Base-by-base conservation (phyloP, 2,329 filamentous ascomycete genomes). In the Calonectria naviculata region DNA sequence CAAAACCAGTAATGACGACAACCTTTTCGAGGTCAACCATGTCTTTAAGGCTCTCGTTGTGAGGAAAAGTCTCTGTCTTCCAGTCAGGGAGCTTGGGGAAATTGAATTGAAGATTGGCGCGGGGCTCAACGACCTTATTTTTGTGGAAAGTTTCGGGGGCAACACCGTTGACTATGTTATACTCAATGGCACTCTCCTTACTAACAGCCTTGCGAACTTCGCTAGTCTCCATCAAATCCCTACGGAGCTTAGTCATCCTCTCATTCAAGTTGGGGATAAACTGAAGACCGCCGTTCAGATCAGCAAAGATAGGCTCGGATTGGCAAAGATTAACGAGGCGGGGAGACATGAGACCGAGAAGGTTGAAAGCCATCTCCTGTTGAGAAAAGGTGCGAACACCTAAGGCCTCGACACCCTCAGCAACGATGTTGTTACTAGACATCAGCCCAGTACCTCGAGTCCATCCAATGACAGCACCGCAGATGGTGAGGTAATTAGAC, bases 321-420 rank as follows among this genome's bases (percentile, higher is more conserved):
- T n/a, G n/a, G n/a, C n/a, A n/a, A n/a, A n/a, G n/a, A n/a, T n/a
- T n/a, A n/a, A n/a, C n/a, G n/a, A n/a, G n/a, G n/a, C n/a, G n/a
- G n/a, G n/a, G n/a, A n/a, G n/a, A n/a, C n/a, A n/a, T n/a, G n/a
- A n/a, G n/a, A n/a, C n/a, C n/a, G n/a, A n/a, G n/a, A n/a, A n/a
- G n/a, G n/a, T n/a, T n/a, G n/a, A n/a, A n/a, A n/a, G 97, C 97
- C 97, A 99, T 99, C 85, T 99, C 97, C 98, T 97, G 13, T 96
- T 98, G 88, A 99, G n/a, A n/a, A n/a, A n/a, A 99, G 5, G 97
- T 99, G 78, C 97, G 95, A 24, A 98, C 97, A 79, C 97, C 97
- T 76, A 97, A 96, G 78, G 94, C 94, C 87, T 99, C 97, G 68
- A 99, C 95, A 71, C 96, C 97, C 83, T 98, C 95, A 42, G 97